These are phyloP conservation scores for Phytophthora lateralis DNA, from an alignment of 352 stramenopile genomes.

Conservation along the genomic window DNA sequence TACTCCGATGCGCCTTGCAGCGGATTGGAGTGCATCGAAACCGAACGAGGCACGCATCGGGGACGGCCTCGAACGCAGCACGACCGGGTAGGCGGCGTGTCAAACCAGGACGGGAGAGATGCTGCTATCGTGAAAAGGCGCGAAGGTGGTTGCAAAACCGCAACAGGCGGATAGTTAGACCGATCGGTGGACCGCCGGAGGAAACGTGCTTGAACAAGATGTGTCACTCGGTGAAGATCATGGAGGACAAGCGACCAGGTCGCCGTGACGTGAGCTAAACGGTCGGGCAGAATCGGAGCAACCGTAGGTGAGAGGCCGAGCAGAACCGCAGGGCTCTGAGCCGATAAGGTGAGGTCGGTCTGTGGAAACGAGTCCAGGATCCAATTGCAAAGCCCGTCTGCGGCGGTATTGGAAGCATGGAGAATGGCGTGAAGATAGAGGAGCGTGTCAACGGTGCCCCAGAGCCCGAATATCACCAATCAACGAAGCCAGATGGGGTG, in stretches of 20 bases:
- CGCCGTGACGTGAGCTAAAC: background rate
- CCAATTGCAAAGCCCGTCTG: background rate
- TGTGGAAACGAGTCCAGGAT: background rate
- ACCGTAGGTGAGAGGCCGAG: background rate
- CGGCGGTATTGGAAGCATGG: background rate
- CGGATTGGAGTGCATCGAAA: background rate
- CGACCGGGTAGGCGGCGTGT: background rate
- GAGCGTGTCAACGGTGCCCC: background rate
- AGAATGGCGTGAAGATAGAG: background rate
- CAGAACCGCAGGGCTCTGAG: background rate
- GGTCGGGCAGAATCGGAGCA: background rate
- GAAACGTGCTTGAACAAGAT: conserved; percentile 8
- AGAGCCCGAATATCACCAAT: background rate
- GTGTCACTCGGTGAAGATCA: background rate
- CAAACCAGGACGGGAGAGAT: background rate
- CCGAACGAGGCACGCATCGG: background rate
- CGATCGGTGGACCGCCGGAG: background rate
- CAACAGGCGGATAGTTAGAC: background rate
- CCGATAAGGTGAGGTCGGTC: background rate
- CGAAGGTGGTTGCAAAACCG: background rate
- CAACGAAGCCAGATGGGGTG: background rate
- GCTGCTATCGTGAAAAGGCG: background rate
- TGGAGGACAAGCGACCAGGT: conserved; percentile 15
- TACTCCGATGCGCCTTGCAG: background rate
- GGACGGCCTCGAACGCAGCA: background rate